These are phyloP conservation scores for Podospora tetraspora DNA, from an alignment of 495 filamentous ascomycete species.

Conservation along the genomic window DNA sequence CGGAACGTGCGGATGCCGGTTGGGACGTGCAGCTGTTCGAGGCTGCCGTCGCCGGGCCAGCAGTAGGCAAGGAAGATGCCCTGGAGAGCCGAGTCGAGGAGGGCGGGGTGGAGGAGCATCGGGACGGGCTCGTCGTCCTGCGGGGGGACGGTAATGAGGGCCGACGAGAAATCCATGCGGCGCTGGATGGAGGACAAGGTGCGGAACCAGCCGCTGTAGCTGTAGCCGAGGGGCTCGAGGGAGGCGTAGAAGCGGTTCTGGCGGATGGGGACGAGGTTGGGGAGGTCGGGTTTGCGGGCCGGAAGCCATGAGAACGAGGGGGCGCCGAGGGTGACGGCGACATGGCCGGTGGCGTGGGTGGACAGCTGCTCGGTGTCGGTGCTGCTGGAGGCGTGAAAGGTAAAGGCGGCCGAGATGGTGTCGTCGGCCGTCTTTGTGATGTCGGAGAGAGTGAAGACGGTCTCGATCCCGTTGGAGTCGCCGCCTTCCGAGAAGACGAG, in stretches of 20 bases:
- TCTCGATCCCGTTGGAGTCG: conserved; percentile 13
- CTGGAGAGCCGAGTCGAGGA: conserved; percentile 13
- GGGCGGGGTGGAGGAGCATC: conserved; percentile 9
- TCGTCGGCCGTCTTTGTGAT: background rate
- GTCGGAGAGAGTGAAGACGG: conserved; percentile 14
- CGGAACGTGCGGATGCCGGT: conserved; percentile 25
- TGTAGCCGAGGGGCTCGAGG: background rate
- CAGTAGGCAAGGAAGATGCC: background rate
- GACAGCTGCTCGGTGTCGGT: background rate
- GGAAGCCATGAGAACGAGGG: background rate
- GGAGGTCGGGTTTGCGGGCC: background rate
- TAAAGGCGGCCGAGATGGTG: background rate
- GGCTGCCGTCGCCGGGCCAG: conserved; percentile 23
- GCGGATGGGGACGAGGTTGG: background rate
- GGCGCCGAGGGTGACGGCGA: background rate
- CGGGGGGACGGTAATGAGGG: background rate
- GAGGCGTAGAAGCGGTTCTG: background rate
- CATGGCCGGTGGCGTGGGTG: background rate
- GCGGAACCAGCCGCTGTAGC: conserved; percentile 1
- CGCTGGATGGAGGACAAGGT: background rate
- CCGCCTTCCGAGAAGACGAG: conserved; percentile 11
- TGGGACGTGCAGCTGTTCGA: conserved; percentile 30
- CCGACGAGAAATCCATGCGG: background rate
- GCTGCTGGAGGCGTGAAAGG: background rate
- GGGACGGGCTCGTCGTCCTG: background rate